phyloP scores from a whole-genome alignment of 2,329 filamentous ascomycete species.

The Ophiognomonia clavigignenti-juglandacearum region DNA sequence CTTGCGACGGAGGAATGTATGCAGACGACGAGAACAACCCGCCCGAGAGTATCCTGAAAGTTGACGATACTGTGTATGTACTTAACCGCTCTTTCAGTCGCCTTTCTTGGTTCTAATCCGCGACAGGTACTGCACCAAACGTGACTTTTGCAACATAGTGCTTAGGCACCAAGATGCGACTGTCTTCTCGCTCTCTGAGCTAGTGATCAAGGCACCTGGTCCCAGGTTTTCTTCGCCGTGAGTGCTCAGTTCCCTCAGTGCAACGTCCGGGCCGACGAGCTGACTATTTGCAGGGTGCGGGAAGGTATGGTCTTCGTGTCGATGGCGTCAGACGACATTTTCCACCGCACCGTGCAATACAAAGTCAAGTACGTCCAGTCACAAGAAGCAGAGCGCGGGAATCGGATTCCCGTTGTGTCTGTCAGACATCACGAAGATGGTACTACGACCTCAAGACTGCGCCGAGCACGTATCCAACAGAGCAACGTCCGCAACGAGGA shows the following conservation, averaged over 20 bases:
- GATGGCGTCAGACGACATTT: conserved; percentile 75
- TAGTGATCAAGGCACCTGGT: conserved; percentile 82
- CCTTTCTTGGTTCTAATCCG: neutral
- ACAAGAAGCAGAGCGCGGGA: conserved; percentile 18
- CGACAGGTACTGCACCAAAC: conserved; percentile 71
- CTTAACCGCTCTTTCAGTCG: neutral
- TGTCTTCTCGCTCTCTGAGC: conserved; percentile 76
- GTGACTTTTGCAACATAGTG: conserved; percentile 82
- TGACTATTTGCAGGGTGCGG: conserved; percentile 57
- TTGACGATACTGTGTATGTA: conserved; percentile 64
- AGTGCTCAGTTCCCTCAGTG: conserved; percentile 31
- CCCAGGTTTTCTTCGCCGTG: conserved; percentile 82
- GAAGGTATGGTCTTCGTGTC: conserved; percentile 90
- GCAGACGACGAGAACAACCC: conserved; percentile 59
- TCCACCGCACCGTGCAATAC: conserved; percentile 69
- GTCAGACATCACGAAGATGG: conserved; percentile 50
- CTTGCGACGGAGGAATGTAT: conserved; percentile 77
- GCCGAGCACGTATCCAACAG: conserved; percentile 38
- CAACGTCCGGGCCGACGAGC: neutral
- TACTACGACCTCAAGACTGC: conserved; percentile 40
- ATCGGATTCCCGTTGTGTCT: conserved; percentile 38
- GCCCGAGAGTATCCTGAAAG: conserved; percentile 76
- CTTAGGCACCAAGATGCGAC: conserved; percentile 75
- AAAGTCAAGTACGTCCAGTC: conserved; percentile 59
- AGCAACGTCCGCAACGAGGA: conserved; percentile 36